These are phyloP conservation scores for Rhododendron simsii DNA, from an alignment of 148 eudicot species.

Conservation along the genomic window DNA sequence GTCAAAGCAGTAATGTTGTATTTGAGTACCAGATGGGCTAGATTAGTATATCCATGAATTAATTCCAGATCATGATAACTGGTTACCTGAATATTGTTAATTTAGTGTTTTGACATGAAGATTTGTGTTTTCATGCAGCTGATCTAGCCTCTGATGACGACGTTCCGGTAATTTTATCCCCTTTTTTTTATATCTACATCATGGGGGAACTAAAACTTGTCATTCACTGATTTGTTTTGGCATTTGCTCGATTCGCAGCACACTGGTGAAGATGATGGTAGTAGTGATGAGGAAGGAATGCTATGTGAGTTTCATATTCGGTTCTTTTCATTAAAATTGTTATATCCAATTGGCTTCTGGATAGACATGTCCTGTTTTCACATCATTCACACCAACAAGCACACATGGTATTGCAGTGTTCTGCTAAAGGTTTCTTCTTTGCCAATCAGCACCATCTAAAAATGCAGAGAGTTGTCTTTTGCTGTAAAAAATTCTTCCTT, in stretches of 20 bases:
- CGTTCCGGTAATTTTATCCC: conserved; percentile 36
- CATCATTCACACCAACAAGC: background rate
- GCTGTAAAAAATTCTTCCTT: background rate
- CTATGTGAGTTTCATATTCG: conserved; percentile 51
- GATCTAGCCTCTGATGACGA: conserved; percentile 48
- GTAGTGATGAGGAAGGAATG: conserved; percentile 74
- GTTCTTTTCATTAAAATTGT: background rate
- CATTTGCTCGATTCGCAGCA: conserved; percentile 35
- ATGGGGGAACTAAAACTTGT: background rate
- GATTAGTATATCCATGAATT: background rate
- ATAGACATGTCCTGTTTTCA: background rate
- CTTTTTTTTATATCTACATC: background rate
- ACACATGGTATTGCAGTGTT: background rate
- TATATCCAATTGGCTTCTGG: background rate
- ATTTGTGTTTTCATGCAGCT: conserved; percentile 30
- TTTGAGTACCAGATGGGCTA: background rate
- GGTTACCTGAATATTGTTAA: background rate
- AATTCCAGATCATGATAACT: background rate
- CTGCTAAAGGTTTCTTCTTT: background rate
- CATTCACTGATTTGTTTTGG: background rate
- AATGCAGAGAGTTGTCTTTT: background rate
- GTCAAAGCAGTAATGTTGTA: background rate
- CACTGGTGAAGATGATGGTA: conserved; percentile 40
- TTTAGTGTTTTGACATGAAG: conserved; percentile 10
- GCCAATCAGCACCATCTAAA: background rate